A percentile compares a stretch with the other conserved stretches of the same genome.
These are phyloP conservation scores for Fomitopsis pinicola DNA, from an alignment of 1,284 basidiomycete species.

Conservation along the genomic window DNA sequence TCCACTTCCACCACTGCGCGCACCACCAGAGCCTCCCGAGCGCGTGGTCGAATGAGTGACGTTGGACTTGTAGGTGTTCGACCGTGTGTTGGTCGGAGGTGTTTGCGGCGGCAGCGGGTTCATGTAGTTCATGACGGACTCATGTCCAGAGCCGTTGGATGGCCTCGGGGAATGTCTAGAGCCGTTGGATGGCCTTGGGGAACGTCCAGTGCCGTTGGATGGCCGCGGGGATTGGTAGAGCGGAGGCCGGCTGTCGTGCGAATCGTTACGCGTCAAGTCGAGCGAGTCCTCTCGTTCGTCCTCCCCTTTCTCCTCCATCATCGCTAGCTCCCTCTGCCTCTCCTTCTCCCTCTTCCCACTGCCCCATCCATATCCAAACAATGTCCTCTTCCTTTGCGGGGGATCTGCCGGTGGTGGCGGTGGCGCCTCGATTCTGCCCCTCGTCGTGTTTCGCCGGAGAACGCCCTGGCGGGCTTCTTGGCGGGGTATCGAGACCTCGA, in stretches of 20 bases:
- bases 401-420: conserved; percentile 24
- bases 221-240: conserved; percentile 31
- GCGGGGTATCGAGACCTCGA: conserved; percentile 15
- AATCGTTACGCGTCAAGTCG: conserved; percentile 17
- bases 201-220: conserved; percentile 30
- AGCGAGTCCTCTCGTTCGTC: conserved; percentile 31
- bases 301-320: conserved; percentile 38
- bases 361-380: conserved; percentile 64
- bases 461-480: conserved; percentile 8
- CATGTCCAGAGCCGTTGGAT: conserved; percentile 30
- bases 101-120: conserved; percentile 14
- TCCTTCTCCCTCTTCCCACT: conserved; percentile 55
- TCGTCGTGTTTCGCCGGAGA: conserved; percentile 19
- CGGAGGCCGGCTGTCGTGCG: conserved; percentile 33
- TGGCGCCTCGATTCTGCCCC: conserved; percentile 24
- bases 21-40: conserved; percentile 5
- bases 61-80: conserved; percentile 26
- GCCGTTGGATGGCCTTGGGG: conserved; percentile 24
- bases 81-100: conserved; percentile 16
- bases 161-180: conserved; percentile 30
- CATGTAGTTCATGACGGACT: conserved; percentile 10
- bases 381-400: conserved; percentile 33
- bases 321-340: conserved; percentile 35
- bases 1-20: conserved; percentile 5
- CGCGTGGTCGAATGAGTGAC: conserved; percentile 16